Evolutionary conservation across 2,329 filamentous ascomycete species (phyloP), one percentile per base, ranked within the genome.

Genomic region (Plenodomus tracheiphilus): DNA sequence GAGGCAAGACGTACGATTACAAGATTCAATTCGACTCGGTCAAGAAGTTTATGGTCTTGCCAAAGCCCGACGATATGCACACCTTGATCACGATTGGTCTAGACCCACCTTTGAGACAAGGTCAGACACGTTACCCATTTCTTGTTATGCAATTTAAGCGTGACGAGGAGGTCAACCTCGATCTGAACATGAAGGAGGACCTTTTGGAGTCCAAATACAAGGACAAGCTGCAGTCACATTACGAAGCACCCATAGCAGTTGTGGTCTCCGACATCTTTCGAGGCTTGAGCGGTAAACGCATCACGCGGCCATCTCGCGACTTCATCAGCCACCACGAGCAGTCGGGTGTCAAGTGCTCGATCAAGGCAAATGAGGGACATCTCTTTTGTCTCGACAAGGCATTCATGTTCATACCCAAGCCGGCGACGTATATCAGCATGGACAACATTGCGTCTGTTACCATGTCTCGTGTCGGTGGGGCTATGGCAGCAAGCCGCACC

Each of bases 1-100:
- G 94, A 59, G 94, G 94, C 67, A 99, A 99, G 78, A 99, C 94
- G 19, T 99, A 99, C 79, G 95, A 99, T 78, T 99, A 99, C 85
- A 99, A 99, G 83, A 97, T 99, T 59, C 91, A 97, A 73, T 99
- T 97, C 75, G 90, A 97, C 49, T 85, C 87, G 41, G 91, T 97
- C 77, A 99, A 99, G 81, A 97, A 97, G 74, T 97, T 97, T 72
- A 97, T 99, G 86, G 84, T 97, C 22, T 85, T 99, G 5, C 94
- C 94, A 40, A 99, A 99, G 77, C 94, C 94, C n/a, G 94, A 99
- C 72, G 94, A 99, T 61, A 85, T 94, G 63, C 94, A 99, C 71
- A 92, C 89, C 59, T 88, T 99, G 78, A 90, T 99, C 58, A 93
- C 91, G 56, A 87, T 99, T 58, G 94, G 95, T 45, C 81, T 99